phyloP scores from a whole-genome alignment of 2,329 filamentous ascomycete species.

The Trichoderma koningiopsis region DNA sequence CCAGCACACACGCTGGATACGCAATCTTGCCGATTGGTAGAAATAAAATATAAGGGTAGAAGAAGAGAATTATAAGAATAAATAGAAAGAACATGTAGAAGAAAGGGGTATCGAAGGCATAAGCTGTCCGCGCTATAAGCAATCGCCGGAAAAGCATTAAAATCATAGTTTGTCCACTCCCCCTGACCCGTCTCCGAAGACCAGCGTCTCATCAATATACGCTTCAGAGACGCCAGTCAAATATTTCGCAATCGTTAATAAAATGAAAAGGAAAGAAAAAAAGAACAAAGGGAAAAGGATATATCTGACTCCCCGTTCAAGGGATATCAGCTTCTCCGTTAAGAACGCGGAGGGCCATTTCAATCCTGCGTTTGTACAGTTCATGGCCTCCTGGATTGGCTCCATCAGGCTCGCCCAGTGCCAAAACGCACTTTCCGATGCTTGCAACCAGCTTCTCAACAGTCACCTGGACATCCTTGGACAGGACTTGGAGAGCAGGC shows the following conservation, averaged over 20 bases:
- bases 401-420: constrained; percentile 56
- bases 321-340: constrained; percentile 55
- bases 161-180: constrained; percentile 22
- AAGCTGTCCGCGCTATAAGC: constrained; percentile 11
- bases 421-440: constrained; percentile 62
- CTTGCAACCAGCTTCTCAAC: constrained; percentile 62
- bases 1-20: background rate
- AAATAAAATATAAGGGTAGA: background rate
- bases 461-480: constrained; percentile 60
- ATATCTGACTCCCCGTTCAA: background rate
- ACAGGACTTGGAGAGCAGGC: constrained; percentile 51
- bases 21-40: background rate
- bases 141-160: constrained; percentile 9
- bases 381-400: constrained; percentile 61
- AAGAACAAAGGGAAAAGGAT: background rate
- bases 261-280: background rate
- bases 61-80: background rate
- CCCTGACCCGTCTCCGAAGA: background rate
- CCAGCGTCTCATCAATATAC: background rate
- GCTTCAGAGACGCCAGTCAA: background rate
- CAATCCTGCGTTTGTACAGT: constrained; percentile 70
- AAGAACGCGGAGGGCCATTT: constrained; percentile 71
- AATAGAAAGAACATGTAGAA: background rate
- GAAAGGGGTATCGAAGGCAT: constrained; percentile 34
- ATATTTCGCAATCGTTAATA: background rate